Percentiles rank a stretch among this genome's conserved stretches.
Evolutionary conservation across 345 rosid genomes (phyloP).

Genomic region (Cochlearia excelsa): DNA sequence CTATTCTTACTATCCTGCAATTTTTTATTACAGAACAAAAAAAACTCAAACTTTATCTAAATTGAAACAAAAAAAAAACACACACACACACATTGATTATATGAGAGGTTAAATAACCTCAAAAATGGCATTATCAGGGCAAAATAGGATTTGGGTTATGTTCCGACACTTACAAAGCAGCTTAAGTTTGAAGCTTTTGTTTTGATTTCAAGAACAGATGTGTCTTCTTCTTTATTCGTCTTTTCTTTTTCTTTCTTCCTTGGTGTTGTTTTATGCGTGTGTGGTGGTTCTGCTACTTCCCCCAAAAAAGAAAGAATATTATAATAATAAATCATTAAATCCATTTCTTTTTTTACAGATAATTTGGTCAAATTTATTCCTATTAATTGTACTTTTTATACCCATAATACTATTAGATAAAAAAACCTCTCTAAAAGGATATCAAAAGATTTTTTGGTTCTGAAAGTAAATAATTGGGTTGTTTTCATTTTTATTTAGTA

Average conservation of each 20-base stretch:
- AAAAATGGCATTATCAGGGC: conserved; percentile 47
- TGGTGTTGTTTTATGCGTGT: conserved; percentile 15
- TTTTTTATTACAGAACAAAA: conserved; percentile 6
- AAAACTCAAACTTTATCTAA: neutral
- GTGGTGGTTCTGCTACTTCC: conserved; percentile 37
- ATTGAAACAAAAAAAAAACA: neutral
- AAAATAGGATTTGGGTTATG: conserved; percentile 30
- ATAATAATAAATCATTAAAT: too few relatives aligned
- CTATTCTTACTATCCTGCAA: conserved; percentile 38
- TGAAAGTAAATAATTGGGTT: too few relatives aligned
- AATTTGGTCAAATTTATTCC: too few relatives aligned
- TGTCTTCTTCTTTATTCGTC: conserved; percentile 13
- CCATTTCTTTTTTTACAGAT: too few relatives aligned
- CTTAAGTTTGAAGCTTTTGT: conserved; percentile 10
- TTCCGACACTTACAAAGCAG: conserved; percentile 26
- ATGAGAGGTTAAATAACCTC: conserved; percentile 34
- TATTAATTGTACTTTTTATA: too few relatives aligned
- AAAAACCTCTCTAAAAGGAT: too few relatives aligned
- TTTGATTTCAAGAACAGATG: conserved; percentile 8
- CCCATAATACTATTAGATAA: too few relatives aligned
- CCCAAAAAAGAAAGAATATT: conserved; percentile 32
- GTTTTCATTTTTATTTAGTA: too few relatives aligned
- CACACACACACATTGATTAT: too few relatives aligned
- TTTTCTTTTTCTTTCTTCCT: neutral
- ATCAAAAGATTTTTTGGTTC: too few relatives aligned